phyloP scores from a whole-genome alignment of 345 rosid species.

The Camelina laxa region DNA sequence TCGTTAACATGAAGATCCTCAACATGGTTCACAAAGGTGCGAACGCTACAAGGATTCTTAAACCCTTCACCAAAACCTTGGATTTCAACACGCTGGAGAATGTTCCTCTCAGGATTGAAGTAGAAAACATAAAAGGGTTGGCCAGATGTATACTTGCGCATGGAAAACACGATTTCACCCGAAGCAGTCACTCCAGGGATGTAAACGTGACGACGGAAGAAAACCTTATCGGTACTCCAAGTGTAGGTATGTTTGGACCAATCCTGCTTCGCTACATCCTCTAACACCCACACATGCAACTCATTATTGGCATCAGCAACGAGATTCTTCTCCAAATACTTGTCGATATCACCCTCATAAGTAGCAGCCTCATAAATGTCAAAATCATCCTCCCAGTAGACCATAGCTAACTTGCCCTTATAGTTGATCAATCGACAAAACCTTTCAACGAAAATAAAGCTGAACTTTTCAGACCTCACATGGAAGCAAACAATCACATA shows the following conservation, averaged over 20 bases:
- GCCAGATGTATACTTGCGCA: neutral
- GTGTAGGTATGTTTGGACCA: neutral
- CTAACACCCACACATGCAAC: neutral
- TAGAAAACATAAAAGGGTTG: slow-evolving; percentile 4
- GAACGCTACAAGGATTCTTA: neutral
- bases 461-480: neutral
- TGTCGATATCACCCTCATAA: no score
- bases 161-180: neutral
- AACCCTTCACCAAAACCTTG: neutral
- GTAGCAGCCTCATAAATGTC: no score
- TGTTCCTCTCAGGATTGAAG: neutral
- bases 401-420: neutral
- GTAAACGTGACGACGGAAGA: neutral
- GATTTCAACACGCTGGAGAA: neutral
- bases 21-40: neutral
- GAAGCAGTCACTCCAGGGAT: neutral
- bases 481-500: neutral
- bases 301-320: neutral
- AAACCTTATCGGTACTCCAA: neutral
- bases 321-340: no score
- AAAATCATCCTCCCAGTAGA: neutral
- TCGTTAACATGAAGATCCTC: neutral
- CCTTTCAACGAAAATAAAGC: neutral
- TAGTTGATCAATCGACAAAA: neutral
- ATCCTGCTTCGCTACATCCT: neutral